These are phyloP conservation scores for Metschnikowia similis DNA, from an alignment of 805 yeast genomes.

Conservation along the genomic window DNA sequence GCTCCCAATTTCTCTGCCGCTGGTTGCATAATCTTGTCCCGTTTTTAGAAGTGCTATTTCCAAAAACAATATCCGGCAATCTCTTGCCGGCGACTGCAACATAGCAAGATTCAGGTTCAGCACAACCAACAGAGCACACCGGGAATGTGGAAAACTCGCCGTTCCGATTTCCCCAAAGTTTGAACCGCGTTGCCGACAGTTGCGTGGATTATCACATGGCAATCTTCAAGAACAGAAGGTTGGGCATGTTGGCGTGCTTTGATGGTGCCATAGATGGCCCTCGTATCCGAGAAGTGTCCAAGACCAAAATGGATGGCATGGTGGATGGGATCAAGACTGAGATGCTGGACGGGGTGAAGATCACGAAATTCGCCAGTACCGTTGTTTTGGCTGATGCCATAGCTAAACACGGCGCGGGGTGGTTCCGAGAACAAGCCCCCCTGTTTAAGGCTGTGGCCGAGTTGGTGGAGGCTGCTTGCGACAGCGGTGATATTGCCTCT, in stretches of 20 bases:
- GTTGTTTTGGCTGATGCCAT: slow-evolving; percentile 61
- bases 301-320: slow-evolving; percentile 48
- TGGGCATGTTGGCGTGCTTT: slow-evolving; percentile 67
- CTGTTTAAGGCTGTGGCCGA: slow-evolving; percentile 41
- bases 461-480: slow-evolving; percentile 41
- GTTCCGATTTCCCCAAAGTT: slow-evolving; percentile 79
- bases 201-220: slow-evolving; percentile 65
- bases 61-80: too few species aligned
- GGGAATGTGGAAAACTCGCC: slow-evolving; percentile 56
- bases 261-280: slow-evolving; percentile 51
- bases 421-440: slow-evolving; percentile 54
- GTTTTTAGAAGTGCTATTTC: too few species aligned
- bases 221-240: slow-evolving; percentile 58
- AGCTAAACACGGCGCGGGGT: slow-evolving; percentile 44
- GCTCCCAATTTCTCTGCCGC: too few species aligned
- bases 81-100: too few species aligned
- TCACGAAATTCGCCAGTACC: slow-evolving; percentile 67
- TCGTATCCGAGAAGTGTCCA: slow-evolving; percentile 54
- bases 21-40: too few species aligned
- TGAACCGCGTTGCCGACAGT: slow-evolving; percentile 77
- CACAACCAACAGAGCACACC: too few species aligned
- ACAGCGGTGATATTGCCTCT: slow-evolving; percentile 31
- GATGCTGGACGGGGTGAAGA: slow-evolving; percentile 47
- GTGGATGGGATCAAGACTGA: slow-evolving; percentile 47
- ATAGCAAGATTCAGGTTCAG: too few species aligned